Percentiles rank a stretch among this genome's conserved stretches.
phyloP scores from a whole-genome alignment of 306 rosid species.

The Fragaria vesca region DNA sequence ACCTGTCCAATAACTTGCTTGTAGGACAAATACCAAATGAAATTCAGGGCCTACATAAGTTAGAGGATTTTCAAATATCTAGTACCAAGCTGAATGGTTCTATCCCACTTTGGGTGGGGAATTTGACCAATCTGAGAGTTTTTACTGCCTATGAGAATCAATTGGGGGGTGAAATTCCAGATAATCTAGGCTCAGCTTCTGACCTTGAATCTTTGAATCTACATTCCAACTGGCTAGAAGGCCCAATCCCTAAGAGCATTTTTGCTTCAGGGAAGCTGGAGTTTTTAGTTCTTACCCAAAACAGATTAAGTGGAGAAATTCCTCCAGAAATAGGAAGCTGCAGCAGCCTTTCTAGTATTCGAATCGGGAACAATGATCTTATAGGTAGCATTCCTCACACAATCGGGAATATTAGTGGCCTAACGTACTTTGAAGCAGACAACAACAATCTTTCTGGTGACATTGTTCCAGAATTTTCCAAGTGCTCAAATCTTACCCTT shows the following conservation, averaged over 20 bases:
- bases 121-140: constrained; percentile 69
- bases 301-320: constrained; percentile 45
- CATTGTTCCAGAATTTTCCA: constrained; percentile 59
- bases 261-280: constrained; percentile 75
- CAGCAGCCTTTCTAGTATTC: constrained; percentile 42
- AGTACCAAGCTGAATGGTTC: constrained; percentile 78
- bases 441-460: constrained; percentile 82
- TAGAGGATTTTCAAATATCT: constrained; percentile 80
- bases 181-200: constrained; percentile 64
- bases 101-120: constrained; percentile 81
- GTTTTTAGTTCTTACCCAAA: constrained; percentile 85
- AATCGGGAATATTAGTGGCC: constrained; percentile 84
- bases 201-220: constrained; percentile 81
- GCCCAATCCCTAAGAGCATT: constrained; percentile 76
- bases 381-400: constrained; percentile 47
- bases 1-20: constrained; percentile 77
- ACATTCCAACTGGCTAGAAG: constrained; percentile 86
- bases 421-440: constrained; percentile 95
- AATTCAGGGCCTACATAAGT: constrained; percentile 56
- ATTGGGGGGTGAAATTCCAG: constrained; percentile 73
- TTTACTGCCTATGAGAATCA: constrained; percentile 89
- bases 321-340: constrained; percentile 58
- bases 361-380: constrained; percentile 53
- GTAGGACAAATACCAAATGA: constrained; percentile 78
- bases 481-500: constrained; percentile 84